Evolutionary conservation across 495 filamentous ascomycete species (phyloP), one percentile per base, ranked within the genome.

Genomic region (Entonaema liquescens): DNA sequence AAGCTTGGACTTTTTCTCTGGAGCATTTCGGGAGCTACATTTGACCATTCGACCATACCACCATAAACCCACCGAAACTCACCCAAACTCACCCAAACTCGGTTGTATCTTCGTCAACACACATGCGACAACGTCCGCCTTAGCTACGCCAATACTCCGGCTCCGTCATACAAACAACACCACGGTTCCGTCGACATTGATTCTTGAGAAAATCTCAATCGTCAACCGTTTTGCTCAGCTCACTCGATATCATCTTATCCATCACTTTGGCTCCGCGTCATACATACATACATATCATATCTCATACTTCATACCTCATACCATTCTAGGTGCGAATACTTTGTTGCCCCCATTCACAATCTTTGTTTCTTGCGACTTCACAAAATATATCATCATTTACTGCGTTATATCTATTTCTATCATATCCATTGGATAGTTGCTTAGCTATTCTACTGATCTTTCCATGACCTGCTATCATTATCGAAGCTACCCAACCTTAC

Each of bases 1-100:
- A 64, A 53, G 49, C 49, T 53, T 29, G 23, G 49, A 29, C 49
- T 47, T 33, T 42, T 12, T 53, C 35, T 38, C 58, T 57, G 53
- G 36, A 58, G 53, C 42, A 47, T 9, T 47, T 47, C 5, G 19
- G 17, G 5, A 47, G 42, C 42, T 53, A 29, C 49, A 29, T 53
- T 29, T 7, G 25, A 28, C 23, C 49, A 53, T 19, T 21, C 42
- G 4, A 19, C 25, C 49, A 53, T n/a, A 15, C 49, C 49, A 52
- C 49, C 23, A 53, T 47, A 47, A 23, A 11, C 21, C 49, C 49
- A 53, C 49, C 25, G 7, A 29, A 33, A 33, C 31, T 23, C 25
- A 26, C 15, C 26, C 31, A 33, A 33, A 33, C 31, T 33, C n/a
- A 21, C 23, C 21, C 9, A 21, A 25, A 21, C 19, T 29, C 25